A percentile compares a stretch with the other conserved stretches of the same genome.
Evolutionary conservation across 2,329 filamentous ascomycete genomes (phyloP).

Genomic region (Fusarium avenaceum): DNA sequence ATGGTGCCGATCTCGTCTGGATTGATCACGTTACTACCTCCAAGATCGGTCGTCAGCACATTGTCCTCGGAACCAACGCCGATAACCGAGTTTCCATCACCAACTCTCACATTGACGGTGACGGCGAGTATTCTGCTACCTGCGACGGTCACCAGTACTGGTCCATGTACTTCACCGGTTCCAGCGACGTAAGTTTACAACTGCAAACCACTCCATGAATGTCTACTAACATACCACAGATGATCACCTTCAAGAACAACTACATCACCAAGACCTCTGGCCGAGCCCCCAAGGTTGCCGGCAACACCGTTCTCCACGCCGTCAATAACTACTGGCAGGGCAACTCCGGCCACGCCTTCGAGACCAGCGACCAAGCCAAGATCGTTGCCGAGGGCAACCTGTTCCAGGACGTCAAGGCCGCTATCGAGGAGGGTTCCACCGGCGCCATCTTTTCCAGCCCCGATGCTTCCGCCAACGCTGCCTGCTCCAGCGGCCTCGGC

Average conservation of each 20-base stretch:
- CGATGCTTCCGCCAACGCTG: conserved; percentile 53
- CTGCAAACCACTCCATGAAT: accelerated
- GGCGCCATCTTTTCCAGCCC: conserved; percentile 54
- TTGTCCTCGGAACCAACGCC: conserved; percentile 68
- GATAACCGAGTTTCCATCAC: conserved; percentile 71
- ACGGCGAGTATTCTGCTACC: conserved; percentile 66
- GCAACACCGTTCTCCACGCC: conserved; percentile 68
- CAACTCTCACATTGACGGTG: conserved; percentile 68
- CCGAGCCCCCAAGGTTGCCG: conserved; percentile 69
- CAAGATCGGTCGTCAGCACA: conserved; percentile 71
- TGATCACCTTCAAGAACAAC: conserved; percentile 70
- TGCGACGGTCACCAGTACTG: conserved; percentile 73
- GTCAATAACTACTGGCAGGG: conserved; percentile 74
- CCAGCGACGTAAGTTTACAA: conserved; percentile 56
- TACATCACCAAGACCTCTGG: conserved; percentile 71
- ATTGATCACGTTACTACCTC: conserved; percentile 69
- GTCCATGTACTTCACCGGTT: conserved; percentile 68
- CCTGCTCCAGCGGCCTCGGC: conserved; percentile 61
- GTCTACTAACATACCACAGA: background rate
- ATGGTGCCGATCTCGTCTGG: conserved; percentile 62
- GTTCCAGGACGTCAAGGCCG: conserved; percentile 66
- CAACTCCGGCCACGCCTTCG: conserved; percentile 69
- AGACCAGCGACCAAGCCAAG: conserved; percentile 57
- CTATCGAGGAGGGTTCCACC: conserved; percentile 53
- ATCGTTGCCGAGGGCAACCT: conserved; percentile 70